Conservation (phyloP, 805 yeast genomes). For the Cephaloascus fragrans region DNA sequence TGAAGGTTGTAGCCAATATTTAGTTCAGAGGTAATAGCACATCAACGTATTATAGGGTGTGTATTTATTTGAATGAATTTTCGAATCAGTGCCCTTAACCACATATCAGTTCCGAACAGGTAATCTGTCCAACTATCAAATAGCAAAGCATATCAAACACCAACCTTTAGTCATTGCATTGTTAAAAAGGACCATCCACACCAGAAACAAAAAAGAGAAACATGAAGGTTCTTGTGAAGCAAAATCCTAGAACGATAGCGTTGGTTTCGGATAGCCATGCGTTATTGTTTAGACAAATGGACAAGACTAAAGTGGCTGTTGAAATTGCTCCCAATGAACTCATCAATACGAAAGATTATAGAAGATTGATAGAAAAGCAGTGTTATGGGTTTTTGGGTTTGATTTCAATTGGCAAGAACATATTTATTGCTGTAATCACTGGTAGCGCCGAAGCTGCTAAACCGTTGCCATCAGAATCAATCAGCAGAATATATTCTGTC, state of each 20-base stretch:
- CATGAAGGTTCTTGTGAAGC: conserved; percentile 27
- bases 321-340: conserved; percentile 30
- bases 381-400: conserved; percentile 72
- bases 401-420: conserved; percentile 55
- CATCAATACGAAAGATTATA: conserved; percentile 25
- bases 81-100: too few species aligned
- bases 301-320: conserved; percentile 19
- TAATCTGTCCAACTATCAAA: too few species aligned
- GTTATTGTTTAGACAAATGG: conserved; percentile 33
- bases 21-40: too few species aligned
- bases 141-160: too few species aligned
- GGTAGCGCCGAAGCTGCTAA: conserved; percentile 70
- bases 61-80: too few species aligned
- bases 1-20: too few species aligned
- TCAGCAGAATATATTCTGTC: conserved; percentile 72
- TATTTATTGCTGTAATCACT: conserved; percentile 72
- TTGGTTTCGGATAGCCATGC: conserved; percentile 33
- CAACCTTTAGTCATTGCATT: too few species aligned
- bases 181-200: too few species aligned
- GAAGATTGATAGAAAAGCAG: conserved; percentile 25
- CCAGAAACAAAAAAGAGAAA: background rate
- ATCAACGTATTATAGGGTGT: too few species aligned
- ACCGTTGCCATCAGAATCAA: conserved; percentile 72
- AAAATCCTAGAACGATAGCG: conserved; percentile 28
- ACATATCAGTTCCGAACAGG: too few species aligned